Evolutionary conservation across 1,139 yeast genomes (phyloP), one percentile per base, ranked within the genome.

Genomic region (Kodamaea sp.): DNA sequence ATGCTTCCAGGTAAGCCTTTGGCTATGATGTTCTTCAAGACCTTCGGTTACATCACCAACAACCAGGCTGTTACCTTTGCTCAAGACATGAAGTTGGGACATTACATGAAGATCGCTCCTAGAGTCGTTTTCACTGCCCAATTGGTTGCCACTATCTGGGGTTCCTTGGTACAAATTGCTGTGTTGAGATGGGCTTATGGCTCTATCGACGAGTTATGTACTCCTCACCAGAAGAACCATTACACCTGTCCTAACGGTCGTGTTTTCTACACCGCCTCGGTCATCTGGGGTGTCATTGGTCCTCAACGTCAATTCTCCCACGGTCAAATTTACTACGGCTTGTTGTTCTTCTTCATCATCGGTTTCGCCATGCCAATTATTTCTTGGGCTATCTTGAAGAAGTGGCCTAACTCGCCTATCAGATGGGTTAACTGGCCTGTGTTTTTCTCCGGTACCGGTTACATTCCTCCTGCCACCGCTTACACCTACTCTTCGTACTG

Each of bases 71-170:
- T 74, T 32, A 64, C 72, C 22, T 64, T 72, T 46, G 72, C 73
- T 22, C 76, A 73, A 53, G 79, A 75, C 55, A 63, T 73, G 69
- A 76, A 75, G 50, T 60, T 75, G 50, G 80, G 78, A 24, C 71
- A 73, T 43, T 75, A 75, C 56, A 69, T 74, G 75, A 75, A 73
- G 52, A 58, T 71, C 22, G 66, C 73, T 15, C 80, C 79, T 30
- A 59, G 72, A 37, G 44, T 60, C 51, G 47, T 66, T 49, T 74
- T 75, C 50, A 50, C 59, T 35, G 69, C 71, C 19, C 79, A 74
- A 55, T 53, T 73, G 38, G 46, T 66, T 45, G 74, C 72, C 44
- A 70, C 72, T 28, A 47, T 70, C 28, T 69, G 75, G 75, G 66
- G 70, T 37, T 59, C 65, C 23, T 51, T 68, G 36, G 74, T 69